Evolutionary conservation across 1,139 yeast genomes (phyloP).

Genomic region (Lizanozyma gosingica): DNA sequence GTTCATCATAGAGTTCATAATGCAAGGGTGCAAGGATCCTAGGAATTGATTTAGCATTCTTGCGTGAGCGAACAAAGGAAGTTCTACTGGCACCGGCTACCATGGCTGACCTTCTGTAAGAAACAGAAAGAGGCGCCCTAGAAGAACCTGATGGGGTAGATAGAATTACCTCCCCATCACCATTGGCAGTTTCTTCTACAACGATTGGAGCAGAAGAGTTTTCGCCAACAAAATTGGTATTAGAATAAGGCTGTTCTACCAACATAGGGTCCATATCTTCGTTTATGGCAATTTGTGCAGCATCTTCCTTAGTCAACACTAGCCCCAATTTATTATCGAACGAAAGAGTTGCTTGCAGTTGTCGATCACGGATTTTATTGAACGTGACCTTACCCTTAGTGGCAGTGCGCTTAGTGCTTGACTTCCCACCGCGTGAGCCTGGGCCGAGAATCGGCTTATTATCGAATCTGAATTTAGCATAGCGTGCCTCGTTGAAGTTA

Average conservation of each 20-base stretch:
- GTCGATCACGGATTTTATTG: not conserved
- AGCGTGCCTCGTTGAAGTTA: constrained; percentile 23
- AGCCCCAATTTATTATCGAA: not conserved
- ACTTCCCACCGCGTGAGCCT: constrained; percentile 35
- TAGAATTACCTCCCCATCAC: not conserved
- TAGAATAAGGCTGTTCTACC: not conserved
- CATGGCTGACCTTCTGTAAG: not conserved
- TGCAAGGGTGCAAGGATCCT: not conserved
- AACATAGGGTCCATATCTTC: not conserved
- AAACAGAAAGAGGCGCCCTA: not conserved
- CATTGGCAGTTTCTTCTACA: not conserved
- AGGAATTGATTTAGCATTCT: not conserved
- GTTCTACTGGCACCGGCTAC: not conserved
- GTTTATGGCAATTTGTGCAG: no score
- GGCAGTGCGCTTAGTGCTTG: constrained; percentile 3
- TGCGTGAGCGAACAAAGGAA: not conserved
- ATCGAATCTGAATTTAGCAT: constrained; percentile 31
- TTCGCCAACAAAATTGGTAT: not conserved
- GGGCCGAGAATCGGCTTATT: constrained; percentile 32
- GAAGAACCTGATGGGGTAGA: no score
- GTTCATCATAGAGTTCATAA: not conserved
- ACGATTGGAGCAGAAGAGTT: not conserved
- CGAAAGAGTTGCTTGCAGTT: not conserved
- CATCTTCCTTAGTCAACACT: not conserved
- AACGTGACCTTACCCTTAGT: not conserved